These are phyloP conservation scores for Echinochloa phyllopogon DNA, from an alignment of 176 grass and related monocot genomes.

Conservation along the genomic window DNA sequence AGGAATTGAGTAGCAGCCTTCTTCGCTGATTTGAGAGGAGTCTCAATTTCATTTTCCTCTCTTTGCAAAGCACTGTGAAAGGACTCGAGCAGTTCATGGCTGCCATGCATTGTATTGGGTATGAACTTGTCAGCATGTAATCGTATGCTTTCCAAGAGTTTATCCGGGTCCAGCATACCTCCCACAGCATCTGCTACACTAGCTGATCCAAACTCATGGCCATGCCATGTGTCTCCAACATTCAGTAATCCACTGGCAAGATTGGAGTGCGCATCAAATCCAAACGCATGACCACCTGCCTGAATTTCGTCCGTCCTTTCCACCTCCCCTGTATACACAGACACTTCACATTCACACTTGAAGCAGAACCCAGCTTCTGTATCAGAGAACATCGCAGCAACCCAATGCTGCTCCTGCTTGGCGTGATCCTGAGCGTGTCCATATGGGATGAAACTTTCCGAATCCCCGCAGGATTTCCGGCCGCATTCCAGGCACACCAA, in stretches of 20 bases:
- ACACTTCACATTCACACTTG: conserved; percentile 36
- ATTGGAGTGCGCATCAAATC: neutral
- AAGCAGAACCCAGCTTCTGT: conserved; percentile 65
- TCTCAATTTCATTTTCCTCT: conserved; percentile 42
- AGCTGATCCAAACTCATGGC: neutral
- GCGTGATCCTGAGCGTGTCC: conserved; percentile 75
- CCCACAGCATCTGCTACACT: conserved; percentile 40
- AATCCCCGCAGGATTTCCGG: conserved; percentile 44
- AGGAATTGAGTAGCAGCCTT: conserved; percentile 6
- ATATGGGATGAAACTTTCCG: conserved; percentile 33
- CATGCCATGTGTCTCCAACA: neutral
- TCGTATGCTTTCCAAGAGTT: conserved; percentile 47
- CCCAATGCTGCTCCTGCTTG: conserved; percentile 51
- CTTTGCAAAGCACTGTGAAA: conserved; percentile 45
- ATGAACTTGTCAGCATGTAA: conserved; percentile 38
- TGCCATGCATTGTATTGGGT: conserved; percentile 52
- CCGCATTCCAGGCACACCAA: conserved; percentile 76
- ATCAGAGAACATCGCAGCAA: conserved; percentile 50
- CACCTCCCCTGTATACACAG: conserved; percentile 31
- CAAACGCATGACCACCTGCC: neutral
- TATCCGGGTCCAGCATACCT: conserved; percentile 36
- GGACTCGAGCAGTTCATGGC: conserved; percentile 69
- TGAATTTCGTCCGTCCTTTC: neutral
- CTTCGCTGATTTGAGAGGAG: conserved; percentile 14
- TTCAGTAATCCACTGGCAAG: neutral